Evolutionary conservation across 2,329 filamentous ascomycete species (phyloP), one percentile per base, ranked within the genome.

Genomic region (Aspergillus pseudoglaucus): DNA sequence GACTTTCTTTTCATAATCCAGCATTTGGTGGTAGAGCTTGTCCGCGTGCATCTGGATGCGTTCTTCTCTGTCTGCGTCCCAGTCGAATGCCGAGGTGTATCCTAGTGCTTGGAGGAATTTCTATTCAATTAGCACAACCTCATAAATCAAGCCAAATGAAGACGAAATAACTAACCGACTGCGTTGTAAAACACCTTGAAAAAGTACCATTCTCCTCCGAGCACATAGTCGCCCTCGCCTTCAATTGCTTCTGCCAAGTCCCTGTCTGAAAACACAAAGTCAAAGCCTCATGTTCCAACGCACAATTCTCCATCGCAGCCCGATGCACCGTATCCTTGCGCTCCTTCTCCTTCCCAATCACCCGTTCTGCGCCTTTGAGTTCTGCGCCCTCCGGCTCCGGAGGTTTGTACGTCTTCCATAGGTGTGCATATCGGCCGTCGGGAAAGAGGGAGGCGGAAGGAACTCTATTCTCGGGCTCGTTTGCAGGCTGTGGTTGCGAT

Each of bases 31-130:
- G 69, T 90, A 98, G 37, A 98, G 77, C 53, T 81, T 82, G 72
- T 98, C 93, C 50, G 91, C 91, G 67, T 96, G 90, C 84, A 97
- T 88, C 70, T 97, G 93, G 52, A 98, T 89, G 57, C 85, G 81
- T 66, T 96, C 90, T 59, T 95, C 87, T 45, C 87, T 78, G 25
- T 83, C 78, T 0, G 77, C 72, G 7, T 84, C 74, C 18, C 83
- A 80, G 40, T 85, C 80, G 52, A 81, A 74, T 22, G 81, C 81
- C 6, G 82, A 80, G 30, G 94, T 79, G 65, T 96, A 97, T 4
- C 93, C 93, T 15, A 98, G 72, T 1, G 90, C 90, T 68, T 91
- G 90, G 23, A 98, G 73, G 58, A 98, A 90, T 67, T 91, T 86
- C 80, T 90, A 18, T 8, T 4, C 25, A 30, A 12, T 30, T 12